These are phyloP conservation scores for Capillidium rhysosporum DNA, from an alignment of 371 early-diverging fungal species.

Conservation along the genomic window DNA sequence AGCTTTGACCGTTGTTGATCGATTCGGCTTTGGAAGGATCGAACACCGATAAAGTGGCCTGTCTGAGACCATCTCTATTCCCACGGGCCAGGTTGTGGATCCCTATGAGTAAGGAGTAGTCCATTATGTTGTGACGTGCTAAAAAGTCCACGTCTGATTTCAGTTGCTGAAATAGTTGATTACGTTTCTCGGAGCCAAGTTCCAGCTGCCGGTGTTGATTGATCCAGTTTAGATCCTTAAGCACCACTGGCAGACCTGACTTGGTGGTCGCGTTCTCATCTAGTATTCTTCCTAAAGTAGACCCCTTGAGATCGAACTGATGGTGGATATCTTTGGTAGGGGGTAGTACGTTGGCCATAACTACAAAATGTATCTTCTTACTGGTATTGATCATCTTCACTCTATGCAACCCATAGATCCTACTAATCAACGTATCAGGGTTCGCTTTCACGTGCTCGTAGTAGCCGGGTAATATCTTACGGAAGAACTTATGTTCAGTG, in stretches of 20 bases:
- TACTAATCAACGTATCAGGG: constrained; percentile 78
- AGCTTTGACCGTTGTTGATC: constrained; percentile 24
- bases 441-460: constrained; percentile 73
- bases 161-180: constrained; percentile 45
- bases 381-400: constrained; percentile 78
- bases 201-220: constrained; percentile 40
- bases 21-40: constrained; percentile 14
- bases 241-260: constrained; percentile 52
- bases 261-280: constrained; percentile 42
- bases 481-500: constrained; percentile 81
- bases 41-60: constrained; percentile 64
- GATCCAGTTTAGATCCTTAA: constrained; percentile 93
- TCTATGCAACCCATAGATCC: constrained; percentile 88
- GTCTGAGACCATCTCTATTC: constrained; percentile 70
- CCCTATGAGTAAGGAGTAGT: constrained; percentile 86
- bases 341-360: constrained; percentile 95
- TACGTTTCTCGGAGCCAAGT: constrained; percentile 64
- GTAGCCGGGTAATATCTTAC: constrained; percentile 65
- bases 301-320: constrained; percentile 88
- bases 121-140: constrained; percentile 78
- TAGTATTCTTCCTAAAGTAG: constrained; percentile 64
- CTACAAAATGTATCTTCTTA: constrained; percentile 85
- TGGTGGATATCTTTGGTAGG: constrained; percentile 90
- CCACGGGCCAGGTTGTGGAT: constrained; percentile 67
- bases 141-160: constrained; percentile 45